phyloP scores from a whole-genome alignment of 2,329 filamentous ascomycete species.

The Colletotrichum higginsianum region DNA sequence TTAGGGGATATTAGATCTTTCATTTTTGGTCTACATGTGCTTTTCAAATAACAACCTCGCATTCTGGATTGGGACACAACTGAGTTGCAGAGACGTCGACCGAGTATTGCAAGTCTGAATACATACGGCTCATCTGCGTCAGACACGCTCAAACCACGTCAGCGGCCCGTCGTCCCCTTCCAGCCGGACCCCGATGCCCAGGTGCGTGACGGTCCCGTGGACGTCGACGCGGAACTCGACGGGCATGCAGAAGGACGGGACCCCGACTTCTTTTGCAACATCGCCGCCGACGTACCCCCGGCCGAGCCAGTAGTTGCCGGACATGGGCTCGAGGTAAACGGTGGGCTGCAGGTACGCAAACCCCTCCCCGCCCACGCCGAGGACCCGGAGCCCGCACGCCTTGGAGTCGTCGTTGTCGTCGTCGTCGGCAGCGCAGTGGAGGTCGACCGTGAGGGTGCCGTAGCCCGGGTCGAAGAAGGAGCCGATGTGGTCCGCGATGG shows the following conservation, averaged over 20 bases:
- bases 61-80: too few relatives aligned
- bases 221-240: conserved; percentile 24
- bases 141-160: conserved; percentile 26
- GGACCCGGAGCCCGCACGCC: conserved; percentile 40
- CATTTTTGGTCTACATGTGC: too few relatives aligned
- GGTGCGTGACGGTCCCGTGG: background rate
- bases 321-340: conserved; percentile 40
- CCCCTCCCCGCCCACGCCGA: conserved; percentile 5
- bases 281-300: background rate
- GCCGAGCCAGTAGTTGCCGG: conserved; percentile 44
- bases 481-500: conserved; percentile 58
- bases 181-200: conserved; percentile 22
- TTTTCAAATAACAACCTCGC: too few relatives aligned
- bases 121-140: background rate
- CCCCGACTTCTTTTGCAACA: rapidly evolving
- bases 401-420: background rate
- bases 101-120: too few relatives aligned
- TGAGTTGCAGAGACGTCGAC: too few relatives aligned
- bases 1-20: too few relatives aligned
- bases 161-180: conserved; percentile 13
- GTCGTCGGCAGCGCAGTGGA: conserved; percentile 34
- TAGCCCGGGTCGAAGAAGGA: conserved; percentile 55
- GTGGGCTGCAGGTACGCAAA: conserved; percentile 12
- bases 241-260: background rate
- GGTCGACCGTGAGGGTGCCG: conserved; percentile 41